Percentiles rank a stretch among this genome's conserved stretches.
These are phyloP conservation scores for Rhynchospora breviuscula DNA, from an alignment of 176 grass and related monocot species.

Conservation along the genomic window DNA sequence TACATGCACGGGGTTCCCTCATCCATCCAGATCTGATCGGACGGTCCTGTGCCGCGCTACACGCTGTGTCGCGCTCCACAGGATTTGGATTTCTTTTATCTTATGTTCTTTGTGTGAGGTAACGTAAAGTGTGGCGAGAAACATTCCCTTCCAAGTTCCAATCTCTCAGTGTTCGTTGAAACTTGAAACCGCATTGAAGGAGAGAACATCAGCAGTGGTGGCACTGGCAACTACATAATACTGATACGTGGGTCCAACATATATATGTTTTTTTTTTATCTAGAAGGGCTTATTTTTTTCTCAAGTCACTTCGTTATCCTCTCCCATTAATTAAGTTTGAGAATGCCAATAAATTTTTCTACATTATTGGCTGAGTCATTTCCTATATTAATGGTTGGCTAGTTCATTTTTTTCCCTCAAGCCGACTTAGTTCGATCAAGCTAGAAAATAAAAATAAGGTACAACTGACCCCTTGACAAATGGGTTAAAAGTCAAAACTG, in stretches of 20 bases:
- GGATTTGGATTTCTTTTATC: too few species aligned
- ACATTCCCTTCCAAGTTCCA: conserved; percentile 13
- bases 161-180: background rate
- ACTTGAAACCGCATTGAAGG: background rate
- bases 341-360: too few species aligned
- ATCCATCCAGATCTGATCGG: too few species aligned
- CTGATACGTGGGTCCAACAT: background rate
- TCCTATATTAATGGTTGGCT: background rate
- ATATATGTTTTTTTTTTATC: background rate
- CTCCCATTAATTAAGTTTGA: too few species aligned
- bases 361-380: background rate
- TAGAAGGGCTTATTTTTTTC: background rate
- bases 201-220: background rate
- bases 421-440: background rate
- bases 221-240: background rate
- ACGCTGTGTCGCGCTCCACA: too few species aligned
- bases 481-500: background rate
- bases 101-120: background rate
- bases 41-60: too few species aligned
- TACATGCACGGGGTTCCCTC: too few species aligned
- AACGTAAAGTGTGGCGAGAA: background rate
- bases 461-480: background rate
- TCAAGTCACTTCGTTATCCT: too few species aligned
- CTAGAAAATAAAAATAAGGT: background rate
- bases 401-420: background rate